phyloP scores from a whole-genome alignment of 257 asterid species.

The Plectranthus barbatus region DNA sequence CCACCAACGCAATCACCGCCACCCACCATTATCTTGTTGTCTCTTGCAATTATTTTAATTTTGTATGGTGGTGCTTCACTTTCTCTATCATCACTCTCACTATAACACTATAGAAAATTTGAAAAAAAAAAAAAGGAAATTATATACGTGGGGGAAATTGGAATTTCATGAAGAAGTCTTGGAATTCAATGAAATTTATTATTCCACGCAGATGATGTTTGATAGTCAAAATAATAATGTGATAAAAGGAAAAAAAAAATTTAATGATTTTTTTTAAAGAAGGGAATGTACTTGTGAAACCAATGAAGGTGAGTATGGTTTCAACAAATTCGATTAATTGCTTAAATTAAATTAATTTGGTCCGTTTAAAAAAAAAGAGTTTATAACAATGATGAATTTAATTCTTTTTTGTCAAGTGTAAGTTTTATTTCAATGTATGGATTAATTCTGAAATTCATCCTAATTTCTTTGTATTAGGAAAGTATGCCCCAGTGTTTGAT shows the following conservation, averaged over 20 bases:
- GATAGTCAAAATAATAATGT: neutral
- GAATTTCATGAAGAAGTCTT: neutral
- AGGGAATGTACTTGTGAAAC: too few relatives aligned
- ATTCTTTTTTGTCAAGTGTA: too few relatives aligned
- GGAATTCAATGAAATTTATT: slow-evolving; percentile 4
- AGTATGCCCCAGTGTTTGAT: too few relatives aligned
- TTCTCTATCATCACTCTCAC: slow-evolving; percentile 21
- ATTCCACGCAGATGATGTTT: neutral
- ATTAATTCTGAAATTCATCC: too few relatives aligned
- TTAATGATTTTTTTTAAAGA: neutral
- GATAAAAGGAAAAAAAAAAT: neutral
- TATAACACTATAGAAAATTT: slow-evolving; percentile 15
- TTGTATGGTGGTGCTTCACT: slow-evolving; percentile 42
- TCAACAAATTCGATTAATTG: too few relatives aligned
- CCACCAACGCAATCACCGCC: slow-evolving; percentile 38
- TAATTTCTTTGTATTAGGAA: too few relatives aligned
- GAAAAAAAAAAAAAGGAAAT: neutral
- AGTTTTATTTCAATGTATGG: too few relatives aligned
- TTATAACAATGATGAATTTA: too few relatives aligned
- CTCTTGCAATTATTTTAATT: slow-evolving; percentile 37
- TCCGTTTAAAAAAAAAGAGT: too few relatives aligned
- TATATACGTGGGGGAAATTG: too few relatives aligned
- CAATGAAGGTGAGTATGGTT: too few relatives aligned
- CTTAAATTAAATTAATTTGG: too few relatives aligned
- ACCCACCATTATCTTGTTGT: slow-evolving; percentile 31